Conservation (phyloP, 495 filamentous ascomycete species). For the Filosporella fistucella region DNA sequence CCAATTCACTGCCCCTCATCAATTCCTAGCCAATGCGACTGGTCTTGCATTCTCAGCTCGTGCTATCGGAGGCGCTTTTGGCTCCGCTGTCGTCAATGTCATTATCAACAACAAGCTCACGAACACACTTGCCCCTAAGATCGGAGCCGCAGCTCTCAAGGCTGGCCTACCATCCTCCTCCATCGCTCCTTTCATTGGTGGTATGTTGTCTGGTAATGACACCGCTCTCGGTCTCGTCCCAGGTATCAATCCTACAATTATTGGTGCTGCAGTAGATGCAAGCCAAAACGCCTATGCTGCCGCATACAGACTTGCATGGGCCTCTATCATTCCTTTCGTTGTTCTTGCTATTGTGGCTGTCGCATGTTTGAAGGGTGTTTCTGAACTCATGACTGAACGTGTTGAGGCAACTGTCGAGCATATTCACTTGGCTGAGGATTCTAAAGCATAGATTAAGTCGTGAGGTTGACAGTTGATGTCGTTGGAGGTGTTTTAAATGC, state of each 20-base stretch:
- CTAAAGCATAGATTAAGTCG: too few relatives aligned
- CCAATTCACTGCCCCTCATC: constrained; percentile 50
- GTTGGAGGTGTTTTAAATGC: too few relatives aligned
- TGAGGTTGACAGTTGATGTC: too few relatives aligned
- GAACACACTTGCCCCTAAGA: constrained; percentile 32
- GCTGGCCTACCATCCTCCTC: constrained; percentile 38
- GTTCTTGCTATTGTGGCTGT: constrained; percentile 42
- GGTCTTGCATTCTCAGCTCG: constrained; percentile 49
- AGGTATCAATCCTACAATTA: constrained; percentile 31
- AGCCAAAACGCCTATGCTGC: constrained; percentile 38
- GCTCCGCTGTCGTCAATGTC: constrained; percentile 45
- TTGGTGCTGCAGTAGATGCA: constrained; percentile 31
- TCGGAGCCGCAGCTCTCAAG: constrained; percentile 29
- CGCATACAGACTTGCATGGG: constrained; percentile 45
- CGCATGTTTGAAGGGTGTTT: constrained; percentile 40
- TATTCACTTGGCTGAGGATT: constrained; percentile 9
- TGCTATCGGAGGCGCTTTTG: constrained; percentile 51
- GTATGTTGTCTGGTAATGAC: constrained; percentile 30
- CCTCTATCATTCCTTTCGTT: constrained; percentile 48
- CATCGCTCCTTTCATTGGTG: constrained; percentile 29
- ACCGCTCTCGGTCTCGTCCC: constrained; percentile 24
- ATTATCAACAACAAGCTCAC: constrained; percentile 45
- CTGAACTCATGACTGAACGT: constrained; percentile 47
- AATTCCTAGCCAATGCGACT: constrained; percentile 48
- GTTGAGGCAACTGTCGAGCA: constrained; percentile 42